Evolutionary conservation across 768 basidiomycete genomes (phyloP), one percentile per base, ranked within the genome.

Genomic region (Russula abietina): DNA sequence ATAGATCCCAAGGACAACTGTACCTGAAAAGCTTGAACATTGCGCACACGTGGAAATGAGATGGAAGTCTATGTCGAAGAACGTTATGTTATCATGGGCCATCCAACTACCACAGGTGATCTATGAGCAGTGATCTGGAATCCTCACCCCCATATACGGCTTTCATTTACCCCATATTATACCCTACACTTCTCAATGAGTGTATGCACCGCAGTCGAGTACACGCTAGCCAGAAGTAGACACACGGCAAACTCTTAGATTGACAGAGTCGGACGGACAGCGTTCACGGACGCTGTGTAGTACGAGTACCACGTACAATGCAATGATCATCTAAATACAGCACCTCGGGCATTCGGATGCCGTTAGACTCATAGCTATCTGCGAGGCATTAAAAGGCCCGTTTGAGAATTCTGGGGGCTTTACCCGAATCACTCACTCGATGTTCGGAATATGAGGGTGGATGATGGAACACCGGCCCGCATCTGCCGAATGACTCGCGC

Each of bases 51-150:
- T 16, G 32, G 45, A 58, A 14, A 38, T 17, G 50, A 32, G 38
- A 59, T 52, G 39, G 58, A 52, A 52, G 9, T 53, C 51, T n/a
- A 28, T 22, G n/a, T 46, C 39, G 32, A 53, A 59, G 12, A 52
- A 26, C 26, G 58, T 52, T 28, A 45, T 57, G 58, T 52, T 28
- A 45, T 57, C n/a, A 24, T 14, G 41, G 41, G 9, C 41, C 41
- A 28, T 17, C 59, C 59, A 33, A 60, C 39, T 53, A 60, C 51
- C 33, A 30, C 57, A 60, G 58, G 36, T 59, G 46, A 59, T 28
- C 30, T 49, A n/a, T 57, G 22, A 39, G 19, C 5, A 0, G 33
- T 36, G 36, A 57, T 50, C 38, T 38, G 38, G 14, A 38, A 38
- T 16, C 14, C 32, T 26, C 28, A 9, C 17, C 17, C 12, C 49